Conservation (phyloP, 73 alveolate species). For the Symbiodinium natans region DNA sequence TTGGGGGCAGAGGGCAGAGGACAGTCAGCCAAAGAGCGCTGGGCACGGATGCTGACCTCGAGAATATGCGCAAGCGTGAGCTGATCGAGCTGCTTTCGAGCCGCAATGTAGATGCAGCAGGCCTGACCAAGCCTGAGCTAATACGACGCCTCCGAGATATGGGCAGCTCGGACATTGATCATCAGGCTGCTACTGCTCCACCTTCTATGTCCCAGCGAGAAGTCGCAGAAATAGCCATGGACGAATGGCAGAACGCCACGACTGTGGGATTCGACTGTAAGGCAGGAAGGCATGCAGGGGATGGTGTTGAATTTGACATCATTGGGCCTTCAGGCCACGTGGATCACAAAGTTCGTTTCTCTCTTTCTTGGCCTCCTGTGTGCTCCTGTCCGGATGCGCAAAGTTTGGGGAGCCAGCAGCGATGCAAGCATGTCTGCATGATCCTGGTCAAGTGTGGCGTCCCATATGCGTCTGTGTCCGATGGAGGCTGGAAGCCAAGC, state of each 20-base stretch:
- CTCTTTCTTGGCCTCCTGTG: constrained; percentile 33
- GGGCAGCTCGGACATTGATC: too few relatives aligned
- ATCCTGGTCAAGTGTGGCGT: constrained; percentile 78
- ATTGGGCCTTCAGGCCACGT: constrained; percentile 26
- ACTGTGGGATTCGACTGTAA: constrained; percentile 55
- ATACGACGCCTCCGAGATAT: background rate
- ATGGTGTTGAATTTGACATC: constrained; percentile 60
- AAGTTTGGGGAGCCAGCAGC: constrained; percentile 34
- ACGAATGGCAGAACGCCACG: constrained; percentile 72
- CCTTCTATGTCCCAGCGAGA: constrained; percentile 11
- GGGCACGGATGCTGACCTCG: too few relatives aligned
- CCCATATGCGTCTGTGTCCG: constrained; percentile 69
- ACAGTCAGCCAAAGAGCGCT: too few relatives aligned
- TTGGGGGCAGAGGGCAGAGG: background rate
- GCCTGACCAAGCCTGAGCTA: constrained; percentile 42
- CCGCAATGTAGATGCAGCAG: background rate
- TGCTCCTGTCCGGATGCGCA: constrained; percentile 52
- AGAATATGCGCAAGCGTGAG: constrained; percentile 45
- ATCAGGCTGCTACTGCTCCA: background rate
- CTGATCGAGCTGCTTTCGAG: constrained; percentile 11
- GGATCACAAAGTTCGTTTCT: constrained; percentile 31
- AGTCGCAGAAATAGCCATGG: constrained; percentile 60
- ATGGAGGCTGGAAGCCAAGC: constrained; percentile 5
- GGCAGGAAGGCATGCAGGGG: constrained; percentile 14
- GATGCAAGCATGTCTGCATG: constrained; percentile 60